Evolutionary conservation across 2,329 filamentous ascomycete genomes (phyloP), one percentile per base, ranked within the genome.

Genomic region (Chrysoporthe austroafricana): DNA sequence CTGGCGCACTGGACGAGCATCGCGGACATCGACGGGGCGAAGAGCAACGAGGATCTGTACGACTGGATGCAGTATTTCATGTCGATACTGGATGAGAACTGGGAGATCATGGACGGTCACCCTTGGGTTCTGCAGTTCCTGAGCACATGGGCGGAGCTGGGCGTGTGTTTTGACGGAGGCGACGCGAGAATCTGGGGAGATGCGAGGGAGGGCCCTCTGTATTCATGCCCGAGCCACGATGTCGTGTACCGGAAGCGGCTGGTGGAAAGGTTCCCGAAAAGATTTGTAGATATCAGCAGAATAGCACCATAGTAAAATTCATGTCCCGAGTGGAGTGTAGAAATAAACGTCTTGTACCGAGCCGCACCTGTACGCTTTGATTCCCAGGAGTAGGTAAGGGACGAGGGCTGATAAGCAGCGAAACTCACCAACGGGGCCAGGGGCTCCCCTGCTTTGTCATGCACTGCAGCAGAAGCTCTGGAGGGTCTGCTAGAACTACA

Each of bases 31-130:
- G 68, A 70, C 46, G 66, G 52, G 26, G 42, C 21, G 6, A 65
- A 66, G 65, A 63, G 43, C 60, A 54, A 39, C 34, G 66, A 68
- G 68, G 68, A 59, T 1, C 62, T 70, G 18, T 68, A 68, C 54
- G 68, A 70, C 63, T 70, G 68, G 68, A 68, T 70, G 68, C 68
- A 70, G 63, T 70, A 70, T 48, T 70, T 68, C 48, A 66, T 70
- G 66, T 62, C 50, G 36, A 70, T 70, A 14, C 66, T 70, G 39
- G 66, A 70, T 39, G 68, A 70, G 68, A 63, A 67, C 60, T 68
- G 68, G 68, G 68, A 70, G 63, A 64, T 66, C 16, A 44, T 67
- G 59, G 66, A 70, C 63, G 62, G 63, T 36, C 68, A 70, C 44
- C 39, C 59, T 6, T 70, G 68, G 68, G 66, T 68, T 16, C 56